Evolutionary conservation across 495 filamentous ascomycete species (phyloP).

Genomic region (Aspergillus steynii): DNA sequence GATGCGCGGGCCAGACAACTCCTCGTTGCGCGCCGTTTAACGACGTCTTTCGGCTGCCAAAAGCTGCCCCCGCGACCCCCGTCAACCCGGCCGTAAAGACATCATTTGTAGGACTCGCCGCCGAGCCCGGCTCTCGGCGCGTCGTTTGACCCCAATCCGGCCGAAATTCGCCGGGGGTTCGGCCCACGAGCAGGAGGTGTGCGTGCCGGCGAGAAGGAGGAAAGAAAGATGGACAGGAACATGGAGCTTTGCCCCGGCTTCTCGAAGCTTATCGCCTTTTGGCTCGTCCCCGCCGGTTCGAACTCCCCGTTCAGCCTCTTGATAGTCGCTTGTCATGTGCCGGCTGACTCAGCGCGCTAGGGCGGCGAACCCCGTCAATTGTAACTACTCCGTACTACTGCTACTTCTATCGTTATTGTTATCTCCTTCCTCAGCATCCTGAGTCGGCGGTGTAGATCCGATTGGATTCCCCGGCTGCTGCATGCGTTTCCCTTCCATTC

Average conservation of each 20-base stretch:
- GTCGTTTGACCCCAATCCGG: not conserved
- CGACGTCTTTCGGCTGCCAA: not conserved
- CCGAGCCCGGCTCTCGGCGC: not conserved
- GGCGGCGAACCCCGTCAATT: not conserved
- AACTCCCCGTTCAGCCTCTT: slow-evolving; percentile 23
- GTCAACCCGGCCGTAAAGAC: slow-evolving; percentile 1
- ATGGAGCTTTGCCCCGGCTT: slow-evolving; percentile 15
- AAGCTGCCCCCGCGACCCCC: not conserved
- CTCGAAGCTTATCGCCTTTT: slow-evolving; percentile 36
- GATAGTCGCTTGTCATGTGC: slow-evolving; percentile 41
- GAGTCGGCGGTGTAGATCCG: too few species aligned
- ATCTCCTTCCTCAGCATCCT: not conserved
- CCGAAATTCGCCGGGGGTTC: not conserved
- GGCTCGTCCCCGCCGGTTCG: slow-evolving; percentile 37
- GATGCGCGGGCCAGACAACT: not conserved
- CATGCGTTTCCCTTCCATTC: too few species aligned
- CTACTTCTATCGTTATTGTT: not conserved
- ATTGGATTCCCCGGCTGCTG: too few species aligned
- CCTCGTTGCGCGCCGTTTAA: not conserved
- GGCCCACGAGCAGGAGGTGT: not conserved
- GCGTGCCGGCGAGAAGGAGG: slow-evolving; percentile 8
- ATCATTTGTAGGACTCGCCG: not conserved
- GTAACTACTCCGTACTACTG: not conserved
- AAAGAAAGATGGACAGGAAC: slow-evolving; percentile 13
- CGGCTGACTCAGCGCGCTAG: slow-evolving; percentile 30